A percentile compares a stretch with the other conserved stretches of the same genome.
Conservation (phyloP, 2,329 filamentous ascomycete species). For the Fusarium siculi region DNA sequence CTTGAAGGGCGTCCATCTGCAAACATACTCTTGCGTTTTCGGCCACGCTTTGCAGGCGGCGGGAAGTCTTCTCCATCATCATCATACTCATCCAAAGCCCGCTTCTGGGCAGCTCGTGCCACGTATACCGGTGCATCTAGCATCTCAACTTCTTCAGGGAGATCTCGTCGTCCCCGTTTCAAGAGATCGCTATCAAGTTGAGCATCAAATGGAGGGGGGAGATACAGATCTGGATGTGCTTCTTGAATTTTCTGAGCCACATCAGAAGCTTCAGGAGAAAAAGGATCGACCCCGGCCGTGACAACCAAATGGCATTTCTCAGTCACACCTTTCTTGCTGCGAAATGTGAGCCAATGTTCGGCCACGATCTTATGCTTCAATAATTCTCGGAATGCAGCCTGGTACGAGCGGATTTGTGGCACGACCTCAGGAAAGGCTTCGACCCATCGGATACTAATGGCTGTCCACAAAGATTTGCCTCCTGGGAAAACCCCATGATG, state of each 20-base stretch:
- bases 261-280: constrained; percentile 53
- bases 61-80: constrained; percentile 29
- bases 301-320: constrained; percentile 58
- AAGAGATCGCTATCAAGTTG: constrained; percentile 21
- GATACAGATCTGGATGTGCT: constrained; percentile 52
- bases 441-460: constrained; percentile 58
- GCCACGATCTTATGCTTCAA: constrained; percentile 49
- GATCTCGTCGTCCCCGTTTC: constrained; percentile 51
- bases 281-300: constrained; percentile 54
- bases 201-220: constrained; percentile 41
- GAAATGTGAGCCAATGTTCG: constrained; percentile 59
- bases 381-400: constrained; percentile 53
- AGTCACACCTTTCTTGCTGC: constrained; percentile 54
- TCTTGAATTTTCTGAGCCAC: constrained; percentile 61
- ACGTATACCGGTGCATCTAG: constrained; percentile 63
- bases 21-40: constrained; percentile 29
- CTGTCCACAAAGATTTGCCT: constrained; percentile 61
- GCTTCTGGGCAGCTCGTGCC: constrained; percentile 51
- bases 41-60: constrained; percentile 38
- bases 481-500: constrained; percentile 61
- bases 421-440: constrained; percentile 53
- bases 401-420: constrained; percentile 54
- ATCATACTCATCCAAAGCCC: constrained; percentile 40
- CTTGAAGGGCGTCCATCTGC: constrained; percentile 9
- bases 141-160: constrained; percentile 58